Evolutionary conservation across 2,329 filamentous ascomycete genomes (phyloP), one percentile per base, ranked within the genome.

Genomic region (Colletotrichum australisinense): DNA sequence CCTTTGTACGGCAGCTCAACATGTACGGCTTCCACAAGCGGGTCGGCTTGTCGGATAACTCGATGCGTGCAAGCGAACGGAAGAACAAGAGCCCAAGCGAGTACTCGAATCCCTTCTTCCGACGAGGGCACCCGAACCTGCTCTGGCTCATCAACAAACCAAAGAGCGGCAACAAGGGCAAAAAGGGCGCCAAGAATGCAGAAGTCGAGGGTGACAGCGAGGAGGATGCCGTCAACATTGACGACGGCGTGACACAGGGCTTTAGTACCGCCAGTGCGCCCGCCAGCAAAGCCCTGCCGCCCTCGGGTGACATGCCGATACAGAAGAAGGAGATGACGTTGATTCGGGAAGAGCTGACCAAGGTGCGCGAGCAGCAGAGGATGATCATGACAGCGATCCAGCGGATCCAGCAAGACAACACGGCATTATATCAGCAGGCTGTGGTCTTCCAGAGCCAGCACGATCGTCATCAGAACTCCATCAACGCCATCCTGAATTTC

Each of bases 11-110:
- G 46, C 95, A 98, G 81, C 88, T 98, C 75, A 98, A 98, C 83
- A 98, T 98, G 88, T 98, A 98, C 82, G 95, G 97, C 75, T 99
- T 99, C 79, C 97, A 99, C 87, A 99, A 99, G 86, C 93, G 94
- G 55, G 94, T 97, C 4, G 94, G 94, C 4, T 88, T 99, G 22
- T 98, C 95, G 4, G 97, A 99, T 83, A 98, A 98, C 80, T 98
- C 95, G 0, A 97, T 99, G 93, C 94, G 97, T 77, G 95, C 97
- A 6, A 98, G 95, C 80, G 97, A 98, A 84, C 93, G 95, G 74
- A 98, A 98, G 82, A 96, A 96, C 81, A 99, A 99, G 85, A 98
- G 95, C 72, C 97, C 97, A 0, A 98, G 95, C 88, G 97, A 98
- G 87, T 99, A 99, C 82, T 95, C 94, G 77, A 98, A 99, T 81